Evolutionary conservation across 106 monocot genomes (phyloP).

Genomic region (Vanilla planifolia): DNA sequence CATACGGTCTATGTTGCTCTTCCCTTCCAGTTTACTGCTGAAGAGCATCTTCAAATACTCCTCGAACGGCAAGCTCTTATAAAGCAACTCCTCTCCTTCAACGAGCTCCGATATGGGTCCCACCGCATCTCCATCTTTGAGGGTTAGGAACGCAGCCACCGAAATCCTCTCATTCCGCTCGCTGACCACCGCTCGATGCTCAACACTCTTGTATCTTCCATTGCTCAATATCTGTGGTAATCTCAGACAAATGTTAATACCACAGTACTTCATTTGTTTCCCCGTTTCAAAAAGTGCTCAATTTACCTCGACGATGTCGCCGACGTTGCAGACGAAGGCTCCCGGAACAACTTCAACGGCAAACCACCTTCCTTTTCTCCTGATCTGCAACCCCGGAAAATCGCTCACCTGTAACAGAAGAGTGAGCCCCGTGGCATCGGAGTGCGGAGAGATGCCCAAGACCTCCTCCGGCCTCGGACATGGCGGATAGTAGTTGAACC

Average conservation of each 20-base stretch:
- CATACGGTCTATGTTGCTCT: slow-evolving; percentile 27
- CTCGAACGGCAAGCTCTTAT: slow-evolving; percentile 21
- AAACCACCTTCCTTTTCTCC: slow-evolving; percentile 9
- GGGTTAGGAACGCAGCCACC: slow-evolving; percentile 6
- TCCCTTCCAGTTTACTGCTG: slow-evolving; percentile 31
- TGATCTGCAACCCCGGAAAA: slow-evolving; percentile 13
- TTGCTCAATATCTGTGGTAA: slow-evolving; percentile 1
- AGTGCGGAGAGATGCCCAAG: slow-evolving; percentile 8
- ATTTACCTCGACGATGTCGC: slow-evolving; percentile 21
- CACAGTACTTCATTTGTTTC: neutral
- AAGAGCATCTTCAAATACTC: slow-evolving; percentile 21
- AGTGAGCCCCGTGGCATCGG: slow-evolving; percentile 5
- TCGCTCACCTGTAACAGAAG: slow-evolving; percentile 14
- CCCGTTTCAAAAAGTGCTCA: neutral
- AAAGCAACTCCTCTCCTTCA: slow-evolving; percentile 7
- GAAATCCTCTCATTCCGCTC: neutral
- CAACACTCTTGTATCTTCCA: slow-evolving; percentile 6
- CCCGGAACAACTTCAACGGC: slow-evolving; percentile 11
- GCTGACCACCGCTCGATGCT: slow-evolving; percentile 1
- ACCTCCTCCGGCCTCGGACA: slow-evolving; percentile 6
- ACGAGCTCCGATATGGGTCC: slow-evolving; percentile 34
- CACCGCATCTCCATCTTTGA: neutral
- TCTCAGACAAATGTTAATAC: neutral
- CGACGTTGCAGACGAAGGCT: slow-evolving; percentile 12
- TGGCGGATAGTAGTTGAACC: slow-evolving; percentile 12